Evolutionary conservation across 2,329 filamentous ascomycete genomes (phyloP), one percentile per base, ranked within the genome.

Genomic region (Penicillium hesseltinei): DNA sequence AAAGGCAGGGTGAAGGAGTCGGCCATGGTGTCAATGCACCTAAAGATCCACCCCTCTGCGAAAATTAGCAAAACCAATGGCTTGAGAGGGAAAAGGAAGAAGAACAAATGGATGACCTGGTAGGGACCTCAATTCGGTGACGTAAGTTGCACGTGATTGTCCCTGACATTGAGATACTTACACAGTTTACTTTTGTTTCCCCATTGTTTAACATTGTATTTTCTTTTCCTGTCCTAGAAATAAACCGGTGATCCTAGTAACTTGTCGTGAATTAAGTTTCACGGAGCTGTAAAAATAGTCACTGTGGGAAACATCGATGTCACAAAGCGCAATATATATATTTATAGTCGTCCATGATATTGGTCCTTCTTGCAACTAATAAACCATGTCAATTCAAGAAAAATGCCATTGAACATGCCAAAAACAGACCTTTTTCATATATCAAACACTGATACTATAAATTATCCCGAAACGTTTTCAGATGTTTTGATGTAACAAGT

Each of bases 1-100:
- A 92, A 77, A 10, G 86, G 83, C 51, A 91, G 82, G 8, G 78
- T 76, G 47, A 81, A 76, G 4, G 73, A 72, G 38, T 74, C 71
- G 2, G 76, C 61, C 71, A 79, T 77, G 43, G 59, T 66, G 42
- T 31, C 23, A 40, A 36, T 36, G 11, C 50, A 45, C 50, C 50
- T 15, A 21, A 13, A n/a, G 5, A 17, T 17, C 19, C 44, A 33
- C 27, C 17, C n/a, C 51, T 19, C 40, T 42, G 44, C 11, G 11
- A 21, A 33, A 10, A 3, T 29, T 40, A 29, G 31, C 7, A 17
- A 19, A 35, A 23, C 13, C 39, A 46, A 45, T 21, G 11, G 29
- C 23, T 55, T 6, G 27, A 31, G 38, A 48, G 10, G 5, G 5
- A 25, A 39, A 36, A 3, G 10, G 8, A 31, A 31, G 25, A 46